phyloP scores from a whole-genome alignment of 1,284 basidiomycete species.

The Laetiporus sulphureus region DNA sequence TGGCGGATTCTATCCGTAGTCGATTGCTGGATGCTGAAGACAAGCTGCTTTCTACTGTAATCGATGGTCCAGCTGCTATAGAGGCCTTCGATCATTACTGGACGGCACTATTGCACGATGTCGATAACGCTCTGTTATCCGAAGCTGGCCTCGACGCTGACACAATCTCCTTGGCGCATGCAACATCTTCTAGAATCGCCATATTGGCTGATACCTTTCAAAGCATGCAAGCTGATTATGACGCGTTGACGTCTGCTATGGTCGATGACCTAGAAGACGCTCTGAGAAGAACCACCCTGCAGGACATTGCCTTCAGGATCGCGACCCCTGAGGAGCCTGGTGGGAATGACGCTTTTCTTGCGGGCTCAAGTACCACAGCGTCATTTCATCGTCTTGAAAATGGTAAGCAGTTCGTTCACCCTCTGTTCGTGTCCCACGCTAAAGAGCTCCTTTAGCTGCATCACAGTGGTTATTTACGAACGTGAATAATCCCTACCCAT shows the following conservation, averaged over 20 bases:
- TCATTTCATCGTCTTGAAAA: no score
- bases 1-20: constrained; percentile 9
- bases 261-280: not conserved
- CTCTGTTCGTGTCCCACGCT: no score
- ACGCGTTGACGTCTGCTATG: not conserved
- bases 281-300: constrained; percentile 1
- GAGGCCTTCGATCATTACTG: constrained; percentile 9
- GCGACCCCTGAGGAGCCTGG: no score
- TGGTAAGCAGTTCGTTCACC: no score
- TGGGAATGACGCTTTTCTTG: no score
- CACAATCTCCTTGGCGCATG: not conserved
- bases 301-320: no score
- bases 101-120: constrained; percentile 6
- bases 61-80: constrained; percentile 9
- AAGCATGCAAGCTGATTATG: not conserved
- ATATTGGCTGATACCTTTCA: constrained; percentile 4
- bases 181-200: not conserved
- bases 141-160: not conserved
- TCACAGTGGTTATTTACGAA: constrained; percentile 15
- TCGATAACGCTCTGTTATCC: constrained; percentile 7
- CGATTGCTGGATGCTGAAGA: constrained; percentile 15
- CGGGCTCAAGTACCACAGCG: no score
- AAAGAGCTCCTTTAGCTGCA: no score
- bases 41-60: constrained; percentile 14
- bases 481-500: constrained; percentile 18